A percentile compares a stretch with the other conserved stretches of the same genome.
These are phyloP conservation scores for Echites panduratus DNA, from an alignment of 257 asterid species.

Conservation along the genomic window DNA sequence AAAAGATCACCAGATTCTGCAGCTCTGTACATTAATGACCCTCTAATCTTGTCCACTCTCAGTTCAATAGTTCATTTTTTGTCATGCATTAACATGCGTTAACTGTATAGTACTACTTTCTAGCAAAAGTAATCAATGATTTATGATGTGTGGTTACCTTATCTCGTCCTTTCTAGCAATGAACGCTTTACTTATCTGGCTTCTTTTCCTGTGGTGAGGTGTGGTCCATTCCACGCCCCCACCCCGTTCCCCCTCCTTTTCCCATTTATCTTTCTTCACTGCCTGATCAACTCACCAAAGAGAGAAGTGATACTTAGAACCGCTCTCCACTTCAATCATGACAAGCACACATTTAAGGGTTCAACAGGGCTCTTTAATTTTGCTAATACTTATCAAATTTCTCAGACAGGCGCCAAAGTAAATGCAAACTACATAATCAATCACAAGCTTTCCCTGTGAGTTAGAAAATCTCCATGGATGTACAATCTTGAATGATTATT, in stretches of 20 bases:
- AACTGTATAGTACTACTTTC: not conserved
- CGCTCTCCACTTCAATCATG: not conserved
- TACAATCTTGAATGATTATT: not conserved
- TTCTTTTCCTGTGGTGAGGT: not conserved
- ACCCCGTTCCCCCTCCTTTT: no score
- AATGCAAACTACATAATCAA: not conserved
- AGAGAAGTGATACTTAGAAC: not conserved
- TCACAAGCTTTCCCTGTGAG: not conserved
- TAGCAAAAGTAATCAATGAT: not conserved
- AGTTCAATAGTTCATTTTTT: not conserved
- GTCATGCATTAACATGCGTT: not conserved
- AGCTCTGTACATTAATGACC: slow-evolving; percentile 1
- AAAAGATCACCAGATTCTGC: slow-evolving; percentile 1
- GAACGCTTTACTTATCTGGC: not conserved
- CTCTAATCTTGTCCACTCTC: not conserved
- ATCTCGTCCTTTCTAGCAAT: not conserved
- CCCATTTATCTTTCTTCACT: not conserved
- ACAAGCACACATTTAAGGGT: not conserved
- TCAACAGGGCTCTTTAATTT: no score
- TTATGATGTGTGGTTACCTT: not conserved
- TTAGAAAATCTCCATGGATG: not conserved
- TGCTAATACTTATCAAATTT: not conserved
- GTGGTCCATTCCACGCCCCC: not conserved
- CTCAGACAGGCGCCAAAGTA: not conserved
- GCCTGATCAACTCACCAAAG: not conserved